Conservation (phyloP, 2,329 filamentous ascomycete genomes). For the Fusarium redolens region DNA sequence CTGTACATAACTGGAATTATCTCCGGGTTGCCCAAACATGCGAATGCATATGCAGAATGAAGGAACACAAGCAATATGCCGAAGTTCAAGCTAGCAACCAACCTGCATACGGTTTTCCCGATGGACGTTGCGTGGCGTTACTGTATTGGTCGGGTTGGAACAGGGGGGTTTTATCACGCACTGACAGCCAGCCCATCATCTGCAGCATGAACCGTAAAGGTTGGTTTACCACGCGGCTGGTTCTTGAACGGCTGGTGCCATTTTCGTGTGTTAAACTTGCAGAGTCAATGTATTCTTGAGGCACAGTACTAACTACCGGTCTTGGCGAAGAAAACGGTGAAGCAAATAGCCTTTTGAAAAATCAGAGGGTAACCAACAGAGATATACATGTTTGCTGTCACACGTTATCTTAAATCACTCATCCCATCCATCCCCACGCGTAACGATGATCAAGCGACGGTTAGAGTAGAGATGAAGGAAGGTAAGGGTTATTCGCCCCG, state of each 20-base stretch:
- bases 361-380: not conserved
- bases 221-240: not conserved
- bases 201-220: not conserved
- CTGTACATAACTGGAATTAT: not conserved
- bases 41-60: not conserved
- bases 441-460: not conserved
- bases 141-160: not conserved
- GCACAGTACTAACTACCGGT: not conserved
- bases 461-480: not conserved
- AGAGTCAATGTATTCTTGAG: not conserved
- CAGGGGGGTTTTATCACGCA: not conserved
- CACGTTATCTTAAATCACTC: not conserved
- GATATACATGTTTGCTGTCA: not conserved
- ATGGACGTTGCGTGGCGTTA: not conserved
- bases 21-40: not conserved
- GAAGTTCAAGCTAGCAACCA: not conserved
- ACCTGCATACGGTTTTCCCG: not conserved
- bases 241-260: not conserved
- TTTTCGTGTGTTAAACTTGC: not conserved
- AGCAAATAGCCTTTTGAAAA: not conserved
- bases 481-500: not conserved
- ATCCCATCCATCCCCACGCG: not conserved
- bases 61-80: not conserved
- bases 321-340: not conserved
- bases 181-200: not conserved